Conservation (phyloP, 352 stramenopile genomes). For the Globisporangium abappressorium region DNA sequence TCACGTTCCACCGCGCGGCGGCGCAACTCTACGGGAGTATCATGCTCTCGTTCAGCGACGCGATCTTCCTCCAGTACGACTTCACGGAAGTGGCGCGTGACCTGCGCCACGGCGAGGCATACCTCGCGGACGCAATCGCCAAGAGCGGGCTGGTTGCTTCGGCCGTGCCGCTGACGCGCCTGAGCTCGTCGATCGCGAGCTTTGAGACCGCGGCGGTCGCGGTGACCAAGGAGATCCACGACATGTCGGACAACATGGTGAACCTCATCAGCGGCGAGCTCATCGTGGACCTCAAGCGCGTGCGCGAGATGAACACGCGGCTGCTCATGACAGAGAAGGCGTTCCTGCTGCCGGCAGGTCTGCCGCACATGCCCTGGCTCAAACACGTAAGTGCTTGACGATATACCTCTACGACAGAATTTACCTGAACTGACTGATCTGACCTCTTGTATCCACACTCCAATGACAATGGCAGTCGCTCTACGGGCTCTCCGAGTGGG, state of each 20-base stretch:
- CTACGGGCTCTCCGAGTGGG: constrained; percentile 82
- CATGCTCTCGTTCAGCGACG: constrained; percentile 71
- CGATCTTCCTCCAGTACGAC: constrained; percentile 84
- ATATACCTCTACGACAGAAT: neutral
- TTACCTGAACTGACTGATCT: neutral
- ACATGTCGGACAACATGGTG: constrained; percentile 58
- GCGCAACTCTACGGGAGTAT: constrained; percentile 80
- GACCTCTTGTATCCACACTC: neutral
- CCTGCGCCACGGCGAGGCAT: constrained; percentile 56
- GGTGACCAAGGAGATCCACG: constrained; percentile 50
- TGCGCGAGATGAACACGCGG: constrained; percentile 83
- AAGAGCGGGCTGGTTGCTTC: constrained; percentile 26
- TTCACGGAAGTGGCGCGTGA: constrained; percentile 78
- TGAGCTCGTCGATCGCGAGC: constrained; percentile 51
- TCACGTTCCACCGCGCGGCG: constrained; percentile 69
- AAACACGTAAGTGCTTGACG: constrained; percentile 60
- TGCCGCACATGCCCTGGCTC: constrained; percentile 75
- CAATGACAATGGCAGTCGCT: constrained; percentile 33
- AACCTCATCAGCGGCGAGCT: constrained; percentile 59
- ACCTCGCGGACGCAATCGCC: constrained; percentile 45
- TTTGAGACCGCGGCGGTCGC: constrained; percentile 64
- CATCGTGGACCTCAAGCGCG: constrained; percentile 69
- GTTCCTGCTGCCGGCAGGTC: constrained; percentile 65
- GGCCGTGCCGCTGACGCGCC: constrained; percentile 39
- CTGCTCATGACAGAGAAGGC: constrained; percentile 79